Evolutionary conservation across 345 rosid genomes (phyloP).

Genomic region (Garcia nutans): DNA sequence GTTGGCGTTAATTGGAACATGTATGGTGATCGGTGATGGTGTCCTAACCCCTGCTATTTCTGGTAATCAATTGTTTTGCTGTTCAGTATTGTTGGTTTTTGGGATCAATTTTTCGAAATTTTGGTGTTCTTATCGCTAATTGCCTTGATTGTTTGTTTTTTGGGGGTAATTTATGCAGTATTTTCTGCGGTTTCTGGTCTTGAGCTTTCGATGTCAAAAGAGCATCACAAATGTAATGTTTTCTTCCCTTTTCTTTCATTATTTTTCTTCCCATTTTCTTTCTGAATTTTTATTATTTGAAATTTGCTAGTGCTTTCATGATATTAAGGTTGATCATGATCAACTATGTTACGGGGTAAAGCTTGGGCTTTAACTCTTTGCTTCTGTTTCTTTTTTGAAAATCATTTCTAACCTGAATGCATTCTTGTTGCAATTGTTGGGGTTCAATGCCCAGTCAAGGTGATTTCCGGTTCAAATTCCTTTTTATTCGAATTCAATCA

Average conservation of each 20-base stretch:
- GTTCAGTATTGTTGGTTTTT: constrained; percentile 6
- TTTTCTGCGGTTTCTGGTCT: constrained; percentile 93
- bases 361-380: neutral
- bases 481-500: neutral
- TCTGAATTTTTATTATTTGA: constrained; percentile 1
- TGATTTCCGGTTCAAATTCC: neutral
- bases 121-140: constrained; percentile 5
- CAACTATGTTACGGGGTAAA: neutral
- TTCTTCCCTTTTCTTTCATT: neutral
- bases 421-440: neutral
- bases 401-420: neutral
- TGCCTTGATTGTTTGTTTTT: constrained; percentile 16
- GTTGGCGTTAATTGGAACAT: constrained; percentile 82
- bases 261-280: neutral
- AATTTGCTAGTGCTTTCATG: neutral
- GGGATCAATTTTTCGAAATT: neutral
- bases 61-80: constrained; percentile 41
- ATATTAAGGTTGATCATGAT: neutral
- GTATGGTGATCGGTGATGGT: constrained; percentile 97
- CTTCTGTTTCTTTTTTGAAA: neutral
- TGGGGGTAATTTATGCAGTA: constrained; percentile 42
- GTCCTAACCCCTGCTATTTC: constrained; percentile 86
- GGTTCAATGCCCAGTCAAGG: neutral
- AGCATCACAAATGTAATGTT: constrained; percentile 77
- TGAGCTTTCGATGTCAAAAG: constrained; percentile 69